Conservation (phyloP, 1,284 basidiomycete genomes). For the Moesziomyces antarcticus region DNA sequence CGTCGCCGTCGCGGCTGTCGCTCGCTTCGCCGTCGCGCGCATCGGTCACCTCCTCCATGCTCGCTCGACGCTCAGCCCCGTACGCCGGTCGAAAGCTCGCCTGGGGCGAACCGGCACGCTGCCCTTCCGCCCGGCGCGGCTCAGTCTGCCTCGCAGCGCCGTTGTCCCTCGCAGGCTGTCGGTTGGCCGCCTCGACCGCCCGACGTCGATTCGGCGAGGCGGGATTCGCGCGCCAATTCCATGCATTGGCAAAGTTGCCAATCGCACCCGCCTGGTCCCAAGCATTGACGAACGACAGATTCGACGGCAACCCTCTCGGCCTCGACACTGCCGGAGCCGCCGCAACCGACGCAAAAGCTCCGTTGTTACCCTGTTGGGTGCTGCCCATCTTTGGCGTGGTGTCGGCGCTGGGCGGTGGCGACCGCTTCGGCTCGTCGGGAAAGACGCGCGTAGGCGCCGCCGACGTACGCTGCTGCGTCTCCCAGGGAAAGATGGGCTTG, state of each 20-base stretch:
- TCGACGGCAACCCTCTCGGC: constrained; percentile 40
- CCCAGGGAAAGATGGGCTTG: constrained; percentile 92
- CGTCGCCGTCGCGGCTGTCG: constrained; percentile 58
- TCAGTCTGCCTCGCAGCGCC: neutral
- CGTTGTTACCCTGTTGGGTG: constrained; percentile 3
- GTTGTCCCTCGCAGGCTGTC: constrained; percentile 1
- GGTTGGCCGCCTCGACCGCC: neutral
- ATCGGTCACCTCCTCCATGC: constrained; percentile 14
- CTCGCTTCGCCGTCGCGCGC: constrained; percentile 32
- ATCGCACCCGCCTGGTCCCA: constrained; percentile 55
- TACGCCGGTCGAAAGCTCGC: too few species aligned
- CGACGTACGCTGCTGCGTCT: constrained; percentile 71
- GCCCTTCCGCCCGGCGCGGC: constrained; percentile 1
- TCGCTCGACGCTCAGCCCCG: constrained; percentile 10
- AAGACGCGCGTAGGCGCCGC: constrained; percentile 44
- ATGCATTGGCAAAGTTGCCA: constrained; percentile 36
- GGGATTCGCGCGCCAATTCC: constrained; percentile 20
- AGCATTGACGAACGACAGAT: constrained; percentile 51
- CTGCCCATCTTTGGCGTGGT: constrained; percentile 13
- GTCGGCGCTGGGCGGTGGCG: constrained; percentile 14
- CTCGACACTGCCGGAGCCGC: constrained; percentile 7
- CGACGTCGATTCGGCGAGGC: constrained; percentile 17
- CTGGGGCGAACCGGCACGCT: neutral
- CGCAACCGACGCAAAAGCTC: neutral
- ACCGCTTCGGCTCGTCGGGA: constrained; percentile 50